A percentile compares a stretch with the other conserved stretches of the same genome.
Conservation (phyloP, 208 protist genomes). For the Trypanosoma brucei region DNA sequence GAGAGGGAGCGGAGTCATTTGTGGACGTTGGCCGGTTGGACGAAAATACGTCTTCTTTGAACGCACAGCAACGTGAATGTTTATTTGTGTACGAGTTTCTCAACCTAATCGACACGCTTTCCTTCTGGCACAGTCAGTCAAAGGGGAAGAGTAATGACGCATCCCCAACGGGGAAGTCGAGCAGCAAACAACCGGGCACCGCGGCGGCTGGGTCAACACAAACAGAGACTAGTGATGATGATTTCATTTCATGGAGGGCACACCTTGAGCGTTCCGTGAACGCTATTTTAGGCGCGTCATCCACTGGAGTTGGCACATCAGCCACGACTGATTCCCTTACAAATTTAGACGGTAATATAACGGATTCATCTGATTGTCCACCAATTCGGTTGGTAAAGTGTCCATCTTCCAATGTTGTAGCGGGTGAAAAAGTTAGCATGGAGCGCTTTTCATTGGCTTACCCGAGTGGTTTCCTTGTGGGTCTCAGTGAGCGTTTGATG, state of each 20-base stretch:
- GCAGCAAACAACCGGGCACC: background rate
- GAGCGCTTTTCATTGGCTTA: slow-evolving; percentile 36
- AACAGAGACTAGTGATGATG: slow-evolving; percentile 2
- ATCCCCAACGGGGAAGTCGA: background rate
- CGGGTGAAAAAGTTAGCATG: slow-evolving; percentile 16
- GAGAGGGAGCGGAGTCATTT: background rate
- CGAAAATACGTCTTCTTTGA: background rate
- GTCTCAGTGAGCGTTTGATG: slow-evolving; percentile 52
- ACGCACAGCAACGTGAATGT: slow-evolving; percentile 2
- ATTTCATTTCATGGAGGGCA: background rate
- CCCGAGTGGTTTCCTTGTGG: slow-evolving; percentile 59
- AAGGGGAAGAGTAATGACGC: background rate
- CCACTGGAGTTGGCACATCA: background rate
- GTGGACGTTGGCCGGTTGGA: background rate
- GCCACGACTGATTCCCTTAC: background rate
- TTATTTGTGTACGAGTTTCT: slow-evolving; percentile 15
- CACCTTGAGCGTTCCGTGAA: background rate
- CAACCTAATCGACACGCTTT: slow-evolving; percentile 14
- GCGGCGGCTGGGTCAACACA: background rate
- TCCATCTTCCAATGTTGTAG: background rate
- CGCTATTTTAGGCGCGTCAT: background rate
- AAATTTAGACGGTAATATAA: background rate
- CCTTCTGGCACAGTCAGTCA: background rate
- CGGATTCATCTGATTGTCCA: background rate
- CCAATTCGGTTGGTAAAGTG: background rate